Evolutionary conservation across 768 basidiomycete genomes (phyloP).

Genomic region (Boletus tomentosulus): DNA sequence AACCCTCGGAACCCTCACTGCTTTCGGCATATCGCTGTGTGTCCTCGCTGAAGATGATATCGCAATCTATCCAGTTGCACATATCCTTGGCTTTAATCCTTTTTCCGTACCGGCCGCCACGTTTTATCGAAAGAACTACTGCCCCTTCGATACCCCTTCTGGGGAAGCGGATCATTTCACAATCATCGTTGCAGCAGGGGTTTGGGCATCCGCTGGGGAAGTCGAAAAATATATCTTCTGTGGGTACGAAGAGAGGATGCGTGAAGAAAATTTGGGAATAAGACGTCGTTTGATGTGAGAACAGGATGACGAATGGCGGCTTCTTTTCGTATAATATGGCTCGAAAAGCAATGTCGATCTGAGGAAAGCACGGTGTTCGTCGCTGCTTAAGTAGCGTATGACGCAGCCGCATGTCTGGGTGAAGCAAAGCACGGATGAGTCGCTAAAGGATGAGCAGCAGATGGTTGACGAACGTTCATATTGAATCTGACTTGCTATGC

Average conservation of each 20-base stretch:
- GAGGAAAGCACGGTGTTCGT: constrained; percentile 77
- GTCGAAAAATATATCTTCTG: constrained; percentile 69
- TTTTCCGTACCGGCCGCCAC: constrained; percentile 47
- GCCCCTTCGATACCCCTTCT: constrained; percentile 59
- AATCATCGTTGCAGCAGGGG: constrained; percentile 75
- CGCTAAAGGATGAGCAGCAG: not conserved
- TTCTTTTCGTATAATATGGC: constrained; percentile 73
- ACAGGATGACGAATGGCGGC: constrained; percentile 72
- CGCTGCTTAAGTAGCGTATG: constrained; percentile 64
- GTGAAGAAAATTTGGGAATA: constrained; percentile 83
- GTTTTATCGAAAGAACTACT: constrained; percentile 57
- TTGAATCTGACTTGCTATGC: constrained; percentile 63
- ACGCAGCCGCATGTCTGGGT: constrained; percentile 58
- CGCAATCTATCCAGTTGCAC: constrained; percentile 83
- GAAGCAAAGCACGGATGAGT: constrained; percentile 4
- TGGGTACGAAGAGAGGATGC: constrained; percentile 63
- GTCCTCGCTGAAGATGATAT: constrained; percentile 54
- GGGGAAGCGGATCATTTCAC: constrained; percentile 79
- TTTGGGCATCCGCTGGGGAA: constrained; percentile 79
- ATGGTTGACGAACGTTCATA: constrained; percentile 55
- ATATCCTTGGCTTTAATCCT: constrained; percentile 55
- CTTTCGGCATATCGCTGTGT: constrained; percentile 29
- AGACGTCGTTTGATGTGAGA: constrained; percentile 76
- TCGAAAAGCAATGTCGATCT: constrained; percentile 74
- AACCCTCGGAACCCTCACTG: constrained; percentile 44